Percentiles rank a stretch among this genome's conserved stretches.
phyloP scores from a whole-genome alignment of 176 grass and related monocot genomes.

The Oropetium thomaeum region DNA sequence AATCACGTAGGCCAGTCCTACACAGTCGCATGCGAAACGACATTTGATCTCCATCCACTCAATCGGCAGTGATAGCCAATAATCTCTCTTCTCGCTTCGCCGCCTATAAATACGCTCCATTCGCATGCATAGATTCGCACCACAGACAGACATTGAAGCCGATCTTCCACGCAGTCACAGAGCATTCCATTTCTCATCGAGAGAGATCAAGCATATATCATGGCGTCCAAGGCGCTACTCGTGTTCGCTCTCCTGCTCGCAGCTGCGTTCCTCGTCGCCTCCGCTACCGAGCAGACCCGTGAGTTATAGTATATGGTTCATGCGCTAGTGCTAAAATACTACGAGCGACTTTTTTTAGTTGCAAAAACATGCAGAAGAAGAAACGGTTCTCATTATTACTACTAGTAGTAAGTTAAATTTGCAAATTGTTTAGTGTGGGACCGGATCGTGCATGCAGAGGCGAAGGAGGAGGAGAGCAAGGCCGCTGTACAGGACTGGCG shows the following conservation, averaged over 20 bases:
- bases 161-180: not conserved
- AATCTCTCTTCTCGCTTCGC: not conserved
- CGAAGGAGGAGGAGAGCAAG: not conserved
- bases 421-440: not conserved
- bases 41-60: too few relatives aligned
- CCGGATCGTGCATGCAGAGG: not conserved
- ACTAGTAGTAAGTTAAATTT: not conserved
- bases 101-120: slow-evolving; percentile 8
- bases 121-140: slow-evolving; percentile 11
- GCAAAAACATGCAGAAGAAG: not conserved
- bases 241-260: slow-evolving; percentile 44
- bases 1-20: too few relatives aligned
- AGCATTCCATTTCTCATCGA: too few relatives aligned
- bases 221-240: slow-evolving; percentile 45
- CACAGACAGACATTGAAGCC: not conserved
- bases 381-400: not conserved
- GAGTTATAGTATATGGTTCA: too few relatives aligned
- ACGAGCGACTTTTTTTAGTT: not conserved
- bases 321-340: not conserved
- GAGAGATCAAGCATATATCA: not conserved
- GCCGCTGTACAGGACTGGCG: slow-evolving; percentile 28
- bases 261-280: slow-evolving; percentile 36
- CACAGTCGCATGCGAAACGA: too few relatives aligned
- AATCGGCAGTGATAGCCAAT: too few relatives aligned
- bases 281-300: slow-evolving; percentile 42